A percentile compares a stretch with the other conserved stretches of the same genome.
Evolutionary conservation across 371 early-diverging fungal genomes (phyloP).

Genomic region (Apophysomyces ossiformis): DNA sequence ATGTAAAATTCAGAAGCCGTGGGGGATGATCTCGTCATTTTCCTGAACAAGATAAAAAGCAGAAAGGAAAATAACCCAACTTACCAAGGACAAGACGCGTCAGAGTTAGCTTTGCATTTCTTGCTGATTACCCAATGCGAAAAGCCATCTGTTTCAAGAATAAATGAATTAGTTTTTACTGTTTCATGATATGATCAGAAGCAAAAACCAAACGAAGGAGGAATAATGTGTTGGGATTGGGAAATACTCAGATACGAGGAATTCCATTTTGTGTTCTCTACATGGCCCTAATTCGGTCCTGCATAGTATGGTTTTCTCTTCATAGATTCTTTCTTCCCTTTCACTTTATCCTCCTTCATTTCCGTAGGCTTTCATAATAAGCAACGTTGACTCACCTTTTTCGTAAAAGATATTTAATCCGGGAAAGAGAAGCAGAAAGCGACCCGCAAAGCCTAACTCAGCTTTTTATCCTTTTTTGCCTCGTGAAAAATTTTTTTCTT

Average conservation of each 20-base stretch:
- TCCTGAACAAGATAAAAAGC: neutral
- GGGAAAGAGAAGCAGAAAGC: neutral
- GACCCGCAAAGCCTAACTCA: no score
- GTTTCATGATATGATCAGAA: neutral
- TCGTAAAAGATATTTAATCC: neutral
- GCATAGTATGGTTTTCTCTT: neutral
- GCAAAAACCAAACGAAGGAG: neutral
- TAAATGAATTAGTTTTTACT: neutral
- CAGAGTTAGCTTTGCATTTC: neutral
- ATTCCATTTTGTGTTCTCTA: constrained; percentile 6
- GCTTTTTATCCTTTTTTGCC: constrained; percentile 4
- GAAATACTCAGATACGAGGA: constrained; percentile 11
- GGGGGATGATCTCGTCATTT: constrained; percentile 6
- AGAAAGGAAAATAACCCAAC: neutral
- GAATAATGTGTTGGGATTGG: neutral
- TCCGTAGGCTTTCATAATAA: no score
- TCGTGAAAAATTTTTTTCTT: neutral
- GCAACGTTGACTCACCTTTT: no score
- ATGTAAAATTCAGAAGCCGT: neutral
- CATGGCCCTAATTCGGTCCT: constrained; percentile 8
- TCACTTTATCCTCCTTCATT: no score
- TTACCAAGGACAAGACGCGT: constrained; percentile 1
- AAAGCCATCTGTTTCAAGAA: neutral
- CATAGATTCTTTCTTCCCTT: neutral
- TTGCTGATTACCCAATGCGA: neutral